Evolutionary conservation across 1,284 basidiomycete species (phyloP), one percentile per base, ranked within the genome.

Genomic region (Puccinia sorghi): DNA sequence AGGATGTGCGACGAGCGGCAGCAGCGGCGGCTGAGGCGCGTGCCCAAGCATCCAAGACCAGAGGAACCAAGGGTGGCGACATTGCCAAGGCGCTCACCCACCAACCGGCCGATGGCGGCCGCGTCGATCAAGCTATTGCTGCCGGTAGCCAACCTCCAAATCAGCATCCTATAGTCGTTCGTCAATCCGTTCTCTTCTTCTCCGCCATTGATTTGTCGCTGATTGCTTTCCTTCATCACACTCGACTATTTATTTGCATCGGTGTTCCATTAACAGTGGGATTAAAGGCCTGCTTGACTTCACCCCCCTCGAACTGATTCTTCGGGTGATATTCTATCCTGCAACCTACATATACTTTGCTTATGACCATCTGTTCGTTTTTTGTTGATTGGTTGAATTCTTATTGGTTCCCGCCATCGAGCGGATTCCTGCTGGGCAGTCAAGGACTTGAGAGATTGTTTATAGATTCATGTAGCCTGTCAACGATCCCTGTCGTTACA

Each of bases 1-100:
- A 52, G 11, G 66, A 72, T 25, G 32, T 37, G 5, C 50, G 54
- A 27, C 32, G 37, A 41, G 70, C 70, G 37, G 70, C 70, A 39
- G 70, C 70, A n/a, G 50, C 48, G 32, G 70, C 70, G 20, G 70
- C 70, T 13, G 70, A 72, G 37, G 52, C 48, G 8, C 70, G 70
- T 20, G 70, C 70, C 3, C 70, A 72, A 20, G 70, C 70, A 12
- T 32, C 52, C 52, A 72, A 72, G 70, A 27, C 27, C 17, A 72
- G 70, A n/a, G 70, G 70, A 37, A 72, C 70, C 37, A 72, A 72
- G 48, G 70, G 70, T 3, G 70, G 70, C 37, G 50, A 72, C n/a
- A 54, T 72, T 20, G 25, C 52, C 22, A 54, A 72, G n/a, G 50
- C 48, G 17, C 52, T 72, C 50, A 39, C 70, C 32, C 52, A 57